Evolutionary conservation across 1,139 yeast genomes (phyloP).

Genomic region (Suhomyces taliae): DNA sequence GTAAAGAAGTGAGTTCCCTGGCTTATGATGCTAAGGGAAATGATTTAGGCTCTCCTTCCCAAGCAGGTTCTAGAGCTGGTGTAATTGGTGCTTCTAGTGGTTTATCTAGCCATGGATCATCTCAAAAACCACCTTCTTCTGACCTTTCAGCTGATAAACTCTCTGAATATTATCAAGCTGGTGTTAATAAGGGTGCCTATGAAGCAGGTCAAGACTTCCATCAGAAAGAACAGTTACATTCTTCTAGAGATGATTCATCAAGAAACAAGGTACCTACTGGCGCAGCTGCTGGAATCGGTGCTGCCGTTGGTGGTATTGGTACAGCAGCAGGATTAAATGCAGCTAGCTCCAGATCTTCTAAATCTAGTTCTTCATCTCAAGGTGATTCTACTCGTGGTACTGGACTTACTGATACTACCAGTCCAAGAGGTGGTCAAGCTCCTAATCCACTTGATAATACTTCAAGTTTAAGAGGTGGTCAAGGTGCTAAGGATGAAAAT

Average conservation of each 20-base stretch:
- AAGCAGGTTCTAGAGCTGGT: not conserved
- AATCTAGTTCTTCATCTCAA: too few species aligned
- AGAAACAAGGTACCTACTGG: not conserved
- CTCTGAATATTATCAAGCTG: conserved; percentile 15
- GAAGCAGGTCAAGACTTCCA: conserved; percentile 14
- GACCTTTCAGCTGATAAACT: conserved; percentile 1
- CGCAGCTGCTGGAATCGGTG: not conserved
- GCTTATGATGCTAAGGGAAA: not conserved
- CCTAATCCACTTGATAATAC: not conserved
- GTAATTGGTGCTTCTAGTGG: conserved; percentile 9
- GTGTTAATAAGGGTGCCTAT: conserved; percentile 15
- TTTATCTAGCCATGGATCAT: not conserved
- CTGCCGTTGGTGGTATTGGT: conserved; percentile 1
- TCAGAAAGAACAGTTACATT: conserved; percentile 2
- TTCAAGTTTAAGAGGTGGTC: not conserved
- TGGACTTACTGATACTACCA: too few species aligned
- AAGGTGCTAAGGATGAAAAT: conserved; percentile 1
- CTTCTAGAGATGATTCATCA: not conserved
- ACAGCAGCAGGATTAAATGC: not conserved
- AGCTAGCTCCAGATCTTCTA: not conserved
- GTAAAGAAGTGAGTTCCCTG: conserved; percentile 1
- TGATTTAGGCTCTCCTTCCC: not conserved
- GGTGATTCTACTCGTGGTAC: too few species aligned
- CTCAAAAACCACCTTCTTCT: not conserved
- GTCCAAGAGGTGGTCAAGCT: too few species aligned